Percentiles rank a stretch among this genome's conserved stretches.
Conservation (phyloP, 805 yeast species). For the Candida endomychidarum region DNA sequence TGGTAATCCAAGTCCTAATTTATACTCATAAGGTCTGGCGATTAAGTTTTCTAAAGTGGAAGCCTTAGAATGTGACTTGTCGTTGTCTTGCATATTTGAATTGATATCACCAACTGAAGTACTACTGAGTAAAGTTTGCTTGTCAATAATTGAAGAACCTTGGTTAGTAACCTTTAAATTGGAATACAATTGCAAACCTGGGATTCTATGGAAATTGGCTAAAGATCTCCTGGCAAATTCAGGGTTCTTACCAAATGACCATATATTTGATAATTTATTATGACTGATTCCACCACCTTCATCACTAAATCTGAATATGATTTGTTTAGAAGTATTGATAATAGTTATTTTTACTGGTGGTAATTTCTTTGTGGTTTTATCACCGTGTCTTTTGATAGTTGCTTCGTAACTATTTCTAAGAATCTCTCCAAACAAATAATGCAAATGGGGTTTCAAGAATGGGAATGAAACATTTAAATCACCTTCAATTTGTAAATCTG, state of each 20-base stretch:
- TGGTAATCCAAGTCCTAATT: constrained; percentile 86
- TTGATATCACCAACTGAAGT: constrained; percentile 38
- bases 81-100: too few species aligned
- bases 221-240: constrained; percentile 57
- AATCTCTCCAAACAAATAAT: constrained; percentile 84
- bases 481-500: constrained; percentile 77
- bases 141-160: constrained; percentile 37
- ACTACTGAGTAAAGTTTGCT: constrained; percentile 26
- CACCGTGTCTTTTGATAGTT: constrained; percentile 49
- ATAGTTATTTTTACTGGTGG: constrained; percentile 80
- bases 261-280: constrained; percentile 59
- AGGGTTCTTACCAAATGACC: constrained; percentile 85
- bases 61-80: constrained; percentile 30
- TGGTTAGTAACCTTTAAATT: constrained; percentile 40
- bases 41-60: constrained; percentile 65
- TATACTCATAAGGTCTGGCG: constrained; percentile 69
- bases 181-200: constrained; percentile 55
- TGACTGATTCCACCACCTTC: constrained; percentile 84
- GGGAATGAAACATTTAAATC: constrained; percentile 67
- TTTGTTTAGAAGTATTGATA: constrained; percentile 61
- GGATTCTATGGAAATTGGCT: constrained; percentile 65
- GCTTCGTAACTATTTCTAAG: constrained; percentile 84
- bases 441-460: constrained; percentile 82
- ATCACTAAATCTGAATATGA: constrained; percentile 79
- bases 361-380: constrained; percentile 37